Base-by-base conservation (phyloP, 2,329 filamentous ascomycete genomes). In the Chrysoporthe cubensis region DNA sequence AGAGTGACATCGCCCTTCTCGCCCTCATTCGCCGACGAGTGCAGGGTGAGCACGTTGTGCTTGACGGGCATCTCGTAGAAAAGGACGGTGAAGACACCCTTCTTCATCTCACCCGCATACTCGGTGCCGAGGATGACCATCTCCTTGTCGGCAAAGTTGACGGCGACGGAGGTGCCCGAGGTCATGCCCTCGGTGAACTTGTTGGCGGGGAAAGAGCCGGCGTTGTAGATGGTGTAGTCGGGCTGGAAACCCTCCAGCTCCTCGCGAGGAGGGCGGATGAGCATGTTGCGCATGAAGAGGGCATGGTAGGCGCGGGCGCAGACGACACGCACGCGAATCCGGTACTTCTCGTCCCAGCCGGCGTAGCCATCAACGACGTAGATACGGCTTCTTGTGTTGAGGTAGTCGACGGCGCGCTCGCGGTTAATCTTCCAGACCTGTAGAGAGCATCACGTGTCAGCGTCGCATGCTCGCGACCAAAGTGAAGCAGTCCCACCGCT, bases 61-160 rank as follows among this genome's bases (percentile, higher is more conserved):
- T 97, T 97, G 79, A 99, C 93, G 70, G 96, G 96, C 94, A 98
- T 99, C 87, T 99, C 96, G 86, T 98, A 99, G 88, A 97, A 99
- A 79, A 99, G 90, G 62, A 99, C 94, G 60, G 96, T 99, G 88
- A 99, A 99, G 81, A 99, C 88, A 75, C 96, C 94, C 87, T 97
- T 97, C 86, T 97, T 97, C 92, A 96, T 95, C 84, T 95, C 92
- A 76, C 95, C 95, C 67, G 96, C 96, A 78, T 99, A 99, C 85
- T 99, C 96, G 46, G 96, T 99, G 80, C 96, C 96, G 67, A 99
- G 90, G 79, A 99, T 99, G 74, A 99, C 96, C 96, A 99, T 99
- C 88, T 99, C 96, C 90, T 97, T 97, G 79, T 97, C 94, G 78
- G 91, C 92, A 76, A 99, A 99, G 90, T 99, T 99, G 86, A 99